Evolutionary conservation across 306 rosid species (phyloP).

Genomic region (Medicago lupulina): DNA sequence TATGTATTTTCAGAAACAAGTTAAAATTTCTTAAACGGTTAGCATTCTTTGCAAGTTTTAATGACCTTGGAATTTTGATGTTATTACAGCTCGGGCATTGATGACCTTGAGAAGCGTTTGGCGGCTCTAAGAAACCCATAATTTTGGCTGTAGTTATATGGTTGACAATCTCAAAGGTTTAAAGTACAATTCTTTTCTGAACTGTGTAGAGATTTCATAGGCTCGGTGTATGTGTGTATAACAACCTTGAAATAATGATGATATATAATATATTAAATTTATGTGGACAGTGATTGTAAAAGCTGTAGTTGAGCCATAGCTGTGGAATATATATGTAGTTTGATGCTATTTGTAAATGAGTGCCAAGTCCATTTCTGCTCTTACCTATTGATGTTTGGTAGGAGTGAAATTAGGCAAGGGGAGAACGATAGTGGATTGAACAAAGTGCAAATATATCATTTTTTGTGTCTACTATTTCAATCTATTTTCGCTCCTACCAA

Average conservation of each 20-base stretch:
- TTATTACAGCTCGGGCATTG: conserved; percentile 73
- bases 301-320: not conserved
- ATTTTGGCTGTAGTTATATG: conserved; percentile 37
- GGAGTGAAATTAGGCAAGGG: conserved; percentile 18
- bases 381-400: not conserved
- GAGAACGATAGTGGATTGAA: conserved; percentile 23
- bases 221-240: conserved; percentile 43
- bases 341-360: conserved; percentile 21
- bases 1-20: not conserved
- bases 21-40: conserved; percentile 5
- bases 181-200: conserved; percentile 19
- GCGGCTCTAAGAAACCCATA: conserved; percentile 86
- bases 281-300: not conserved
- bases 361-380: not conserved
- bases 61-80: conserved; percentile 38
- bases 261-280: not conserved
- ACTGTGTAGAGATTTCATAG: conserved; percentile 28
- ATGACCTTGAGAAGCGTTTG: conserved; percentile 91
- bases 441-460: not conserved
- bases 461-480: not conserved
- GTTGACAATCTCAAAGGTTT: conserved; percentile 11
- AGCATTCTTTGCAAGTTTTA: not conserved
- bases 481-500: not conserved
- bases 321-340: not conserved
- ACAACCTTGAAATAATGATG: conserved; percentile 25